Evolutionary conservation across 2,329 filamentous ascomycete species (phyloP).

Genomic region (Amesomyces nigricolor): DNA sequence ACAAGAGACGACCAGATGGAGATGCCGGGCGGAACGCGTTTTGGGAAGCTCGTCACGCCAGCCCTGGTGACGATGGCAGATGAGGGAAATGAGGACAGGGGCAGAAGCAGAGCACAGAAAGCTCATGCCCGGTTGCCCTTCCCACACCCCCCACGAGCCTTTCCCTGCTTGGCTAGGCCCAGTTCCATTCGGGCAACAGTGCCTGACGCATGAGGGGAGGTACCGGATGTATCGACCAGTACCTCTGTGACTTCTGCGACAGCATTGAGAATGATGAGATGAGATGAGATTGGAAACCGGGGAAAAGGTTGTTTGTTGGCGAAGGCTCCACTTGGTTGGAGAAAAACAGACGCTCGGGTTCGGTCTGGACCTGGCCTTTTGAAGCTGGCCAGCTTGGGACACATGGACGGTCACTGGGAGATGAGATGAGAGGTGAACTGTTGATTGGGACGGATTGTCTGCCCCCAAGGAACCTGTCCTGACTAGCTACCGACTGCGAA

Average conservation of each 20-base stretch:
- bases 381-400: not conserved
- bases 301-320: too few species aligned
- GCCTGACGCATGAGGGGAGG: not conserved
- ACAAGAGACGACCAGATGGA: not conserved
- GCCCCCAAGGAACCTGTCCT: not conserved
- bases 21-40: not conserved
- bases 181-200: conserved; percentile 4
- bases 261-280: not conserved
- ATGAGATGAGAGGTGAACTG: not conserved
- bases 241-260: not conserved
- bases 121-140: not conserved
- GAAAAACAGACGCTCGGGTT: too few species aligned
- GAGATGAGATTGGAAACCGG: not conserved
- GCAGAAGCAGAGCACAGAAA: not conserved
- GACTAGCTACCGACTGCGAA: conserved; percentile 5
- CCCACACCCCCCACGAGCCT: conserved; percentile 12
- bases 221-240: conserved; percentile 2
- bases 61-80: not conserved
- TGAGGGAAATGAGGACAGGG: not conserved
- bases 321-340: too few species aligned
- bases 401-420: not conserved
- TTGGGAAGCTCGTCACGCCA: conserved; percentile 7
- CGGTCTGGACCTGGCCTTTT: too few species aligned
- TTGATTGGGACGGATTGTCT: not conserved
- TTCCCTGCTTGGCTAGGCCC: conserved; percentile 14